Conservation (phyloP, 2,329 filamentous ascomycete species). For the Leptographium wingfieldii region DNA sequence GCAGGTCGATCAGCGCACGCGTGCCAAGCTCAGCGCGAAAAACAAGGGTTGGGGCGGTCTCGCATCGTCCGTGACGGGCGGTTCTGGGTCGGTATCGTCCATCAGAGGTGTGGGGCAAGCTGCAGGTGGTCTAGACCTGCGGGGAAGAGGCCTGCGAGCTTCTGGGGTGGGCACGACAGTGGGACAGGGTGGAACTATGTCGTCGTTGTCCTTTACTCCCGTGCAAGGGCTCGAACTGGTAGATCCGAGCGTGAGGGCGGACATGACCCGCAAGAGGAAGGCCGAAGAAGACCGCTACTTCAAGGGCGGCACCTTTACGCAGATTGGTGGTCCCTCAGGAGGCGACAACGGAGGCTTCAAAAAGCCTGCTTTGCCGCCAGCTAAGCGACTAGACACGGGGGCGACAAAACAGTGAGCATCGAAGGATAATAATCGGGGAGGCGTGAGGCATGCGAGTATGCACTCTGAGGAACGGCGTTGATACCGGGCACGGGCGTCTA, state of each 20-base stretch:
- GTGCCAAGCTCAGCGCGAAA: conserved; percentile 86
- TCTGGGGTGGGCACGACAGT: conserved; percentile 68
- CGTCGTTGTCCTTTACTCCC: conserved; percentile 83
- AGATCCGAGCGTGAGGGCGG: conserved; percentile 79
- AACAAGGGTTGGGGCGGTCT: conserved; percentile 82
- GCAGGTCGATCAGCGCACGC: conserved; percentile 86
- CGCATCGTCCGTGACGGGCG: conserved; percentile 45
- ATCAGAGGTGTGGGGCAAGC: conserved; percentile 64
- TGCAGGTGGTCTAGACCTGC: conserved; percentile 53
- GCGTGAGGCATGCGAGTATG: not conserved
- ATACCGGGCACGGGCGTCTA: not conserved
- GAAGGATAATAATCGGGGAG: not conserved
- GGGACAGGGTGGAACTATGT: conserved; percentile 61
- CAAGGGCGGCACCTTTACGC: conserved; percentile 93
- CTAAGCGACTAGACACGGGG: conserved; percentile 61
- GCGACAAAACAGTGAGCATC: conserved; percentile 29
- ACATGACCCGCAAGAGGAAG: conserved; percentile 80
- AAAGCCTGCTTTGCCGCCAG: conserved; percentile 60
- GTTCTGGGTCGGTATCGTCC: conserved; percentile 62
- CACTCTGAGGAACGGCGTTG: not conserved
- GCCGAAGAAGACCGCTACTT: conserved; percentile 95
- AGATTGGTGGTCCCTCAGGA: conserved; percentile 35
- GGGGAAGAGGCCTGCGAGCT: conserved; percentile 65
- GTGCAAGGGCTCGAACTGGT: conserved; percentile 92
- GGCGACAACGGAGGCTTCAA: conserved; percentile 56